Base-by-base conservation (phyloP, 1,284 basidiomycete genomes). In the Ustilago esculenta region DNA sequence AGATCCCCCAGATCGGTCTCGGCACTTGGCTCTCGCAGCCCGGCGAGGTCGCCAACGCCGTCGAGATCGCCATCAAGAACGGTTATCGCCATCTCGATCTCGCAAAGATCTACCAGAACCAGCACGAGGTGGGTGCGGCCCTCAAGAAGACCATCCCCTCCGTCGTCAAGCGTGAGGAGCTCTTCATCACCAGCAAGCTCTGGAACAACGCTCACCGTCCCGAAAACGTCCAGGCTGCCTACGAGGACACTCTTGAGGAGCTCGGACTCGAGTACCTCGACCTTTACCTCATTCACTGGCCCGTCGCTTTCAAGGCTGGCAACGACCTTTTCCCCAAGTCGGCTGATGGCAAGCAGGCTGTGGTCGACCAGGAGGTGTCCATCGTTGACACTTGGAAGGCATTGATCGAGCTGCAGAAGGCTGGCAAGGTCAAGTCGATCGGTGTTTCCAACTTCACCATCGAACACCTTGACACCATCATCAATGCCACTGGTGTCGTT, bases 11-110 rank as follows among this genome's bases (percentile, higher is more conserved):
- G 52, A 71, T 81, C 75, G 92, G 92, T 40, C 86, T 92, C 36
- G 91, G 91, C 9, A 92, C 91, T 24, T 93, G 91, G 91, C 85
- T 88, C 48, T 89, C 90, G 21, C 85, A 88, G 77, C 89, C 89
- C 15, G 85, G 88, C 23, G 89, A 92, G 81, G 92, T 92, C 53
- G 89, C 89, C 83, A 85, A 86, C 45, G 89, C 91, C 51, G 73
- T 81, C 41, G 66, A 67, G 46, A 34, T 61, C 42, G 76, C 79
- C 20, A 54, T 78, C 34, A 73, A 74, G 48, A 36, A 41, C 10
- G 79, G 79, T 25, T 81, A 81, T 65, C 66, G 78, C n/a, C 79
- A 80, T 51, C 55, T 81, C 24, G 77, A 79, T 46, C 47, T 77
- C 21, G 77, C 79, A 18, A 69, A 67, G 45, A 79, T 81, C 56